phyloP scores from a whole-genome alignment of 2,329 filamentous ascomycete genomes.

The Aureobasidium sp. region DNA sequence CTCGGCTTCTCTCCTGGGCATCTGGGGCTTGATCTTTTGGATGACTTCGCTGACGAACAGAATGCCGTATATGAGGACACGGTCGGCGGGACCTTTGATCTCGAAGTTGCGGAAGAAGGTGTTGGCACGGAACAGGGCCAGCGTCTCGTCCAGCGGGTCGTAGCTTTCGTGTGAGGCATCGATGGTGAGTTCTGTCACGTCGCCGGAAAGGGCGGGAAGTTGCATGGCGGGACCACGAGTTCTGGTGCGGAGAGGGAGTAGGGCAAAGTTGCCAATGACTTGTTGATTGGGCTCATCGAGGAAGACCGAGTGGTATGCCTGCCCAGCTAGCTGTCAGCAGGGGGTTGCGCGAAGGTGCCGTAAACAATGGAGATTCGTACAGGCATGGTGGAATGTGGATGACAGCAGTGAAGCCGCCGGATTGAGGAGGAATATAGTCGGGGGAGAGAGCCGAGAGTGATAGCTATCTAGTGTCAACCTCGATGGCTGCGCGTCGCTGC shows the following conservation, averaged over 20 bases:
- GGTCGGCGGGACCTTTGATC: conserved; percentile 91
- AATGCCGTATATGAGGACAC: conserved; percentile 93
- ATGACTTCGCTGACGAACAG: conserved; percentile 89
- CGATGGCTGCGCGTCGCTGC: neutral
- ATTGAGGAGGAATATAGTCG: neutral
- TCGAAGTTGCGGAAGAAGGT: conserved; percentile 99
- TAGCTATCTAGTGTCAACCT: neutral
- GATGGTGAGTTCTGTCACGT: conserved; percentile 49
- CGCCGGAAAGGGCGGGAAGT: conserved; percentile 52
- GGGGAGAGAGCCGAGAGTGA: neutral
- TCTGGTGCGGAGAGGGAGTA: conserved; percentile 89
- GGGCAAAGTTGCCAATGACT: conserved; percentile 79
- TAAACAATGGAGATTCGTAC: neutral
- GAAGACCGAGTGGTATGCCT: conserved; percentile 99
- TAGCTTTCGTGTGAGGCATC: conserved; percentile 89
- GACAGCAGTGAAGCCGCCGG: neutral
- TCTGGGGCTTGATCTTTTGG: conserved; percentile 72
- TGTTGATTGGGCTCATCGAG: conserved; percentile 67
- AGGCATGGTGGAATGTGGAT: neutral
- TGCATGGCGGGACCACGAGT: conserved; percentile 92
- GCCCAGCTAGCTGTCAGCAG: conserved; percentile 18
- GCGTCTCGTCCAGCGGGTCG: conserved; percentile 90
- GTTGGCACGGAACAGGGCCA: conserved; percentile 91
- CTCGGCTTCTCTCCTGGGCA: conserved; percentile 58
- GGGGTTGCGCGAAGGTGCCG: neutral